Evolutionary conservation across 139 green algal species (phyloP), one percentile per base, ranked within the genome.

Genomic region (Chlamydomonas incerta): DNA sequence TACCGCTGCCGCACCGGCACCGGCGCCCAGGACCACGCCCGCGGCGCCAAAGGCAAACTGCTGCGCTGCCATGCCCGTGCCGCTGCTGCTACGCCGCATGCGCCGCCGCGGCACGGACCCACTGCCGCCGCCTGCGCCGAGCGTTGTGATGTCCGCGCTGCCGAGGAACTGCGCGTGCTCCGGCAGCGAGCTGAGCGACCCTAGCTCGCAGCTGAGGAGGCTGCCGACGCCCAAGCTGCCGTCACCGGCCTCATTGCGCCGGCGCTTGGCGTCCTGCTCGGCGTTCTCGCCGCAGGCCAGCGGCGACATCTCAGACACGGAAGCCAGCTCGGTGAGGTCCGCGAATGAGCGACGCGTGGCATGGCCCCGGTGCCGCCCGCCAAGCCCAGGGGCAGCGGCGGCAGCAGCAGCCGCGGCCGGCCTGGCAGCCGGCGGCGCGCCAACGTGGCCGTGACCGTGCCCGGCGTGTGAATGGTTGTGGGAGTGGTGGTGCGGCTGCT

Each of bases 71-170:
- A 71, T 14, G 24, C 74, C 74, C 2, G 35, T 41, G 13, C 74
- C 74, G 74, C 74, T 82, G 57, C 58, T 58, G 58, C 74, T 82
- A 34, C 58, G 74, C 34, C 74, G 74, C 74, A 82, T 68, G 15
- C 74, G 57, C 37, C 17, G 31, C 52, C 33, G 13, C 26, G 63
- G 66, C 24, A 2, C 66, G 3, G 15, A 14, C n/a, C 66, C 31
- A 3, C 10, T 14, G 17, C 31, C 73, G n/a, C 31, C 14, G 73
- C 52, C 73, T 41, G 29, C 15, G 28, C 52, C 34, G 20, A 4
- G n/a, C 17, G 47, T 50, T 2, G 29, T 52, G 20, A 26, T 31
- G 28, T 50, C 41, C 41, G 41, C 41, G 8, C 41, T 50, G 41
- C 41, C 60, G 26, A 74, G 41, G 17, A 65, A 2, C 29, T 65